Conservation (phyloP, 1,284 basidiomycete genomes). For the Cutaneotrichosporon sp. region DNA sequence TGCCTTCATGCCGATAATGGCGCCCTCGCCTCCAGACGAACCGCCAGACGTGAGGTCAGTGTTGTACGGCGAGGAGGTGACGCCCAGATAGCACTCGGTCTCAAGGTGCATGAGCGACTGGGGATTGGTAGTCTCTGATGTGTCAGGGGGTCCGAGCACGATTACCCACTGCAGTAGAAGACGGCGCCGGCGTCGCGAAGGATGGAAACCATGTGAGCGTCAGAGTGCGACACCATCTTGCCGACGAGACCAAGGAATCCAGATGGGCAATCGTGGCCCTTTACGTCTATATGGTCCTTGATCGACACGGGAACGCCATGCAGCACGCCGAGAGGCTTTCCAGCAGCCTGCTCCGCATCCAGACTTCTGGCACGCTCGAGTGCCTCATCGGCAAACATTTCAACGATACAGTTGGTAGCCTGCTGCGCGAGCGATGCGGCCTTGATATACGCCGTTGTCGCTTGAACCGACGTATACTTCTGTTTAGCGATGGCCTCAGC, state of each 20-base stretch:
- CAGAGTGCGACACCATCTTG: conserved; percentile 13
- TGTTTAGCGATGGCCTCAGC: conserved; percentile 31
- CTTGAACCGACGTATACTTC: conserved; percentile 20
- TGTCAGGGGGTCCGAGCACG: conserved; percentile 51
- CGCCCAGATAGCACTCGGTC: conserved; percentile 26
- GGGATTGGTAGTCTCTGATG: conserved; percentile 51
- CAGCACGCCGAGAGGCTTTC: conserved; percentile 55
- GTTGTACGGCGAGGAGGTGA: conserved; percentile 44
- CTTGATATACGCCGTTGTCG: conserved; percentile 27
- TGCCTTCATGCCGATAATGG: conserved; percentile 59
- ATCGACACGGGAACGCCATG: conserved; percentile 61
- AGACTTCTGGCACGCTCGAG: conserved; percentile 56
- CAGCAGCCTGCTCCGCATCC: conserved; percentile 56
- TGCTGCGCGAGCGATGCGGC: conserved; percentile 22
- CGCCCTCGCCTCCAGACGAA: conserved; percentile 62
- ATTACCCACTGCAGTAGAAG: conserved; percentile 46
- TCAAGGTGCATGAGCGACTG: conserved; percentile 22
- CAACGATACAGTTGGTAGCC: conserved; percentile 62
- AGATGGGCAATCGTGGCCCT: conserved; percentile 36
- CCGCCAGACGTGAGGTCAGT: conserved; percentile 54
- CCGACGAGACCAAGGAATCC: conserved; percentile 22
- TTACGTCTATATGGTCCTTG: conserved; percentile 51
- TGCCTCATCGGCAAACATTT: conserved; percentile 61
- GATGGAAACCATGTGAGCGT: conserved; percentile 16
- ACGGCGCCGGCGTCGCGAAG: conserved; percentile 28